These are phyloP conservation scores for Acer campestre DNA, from an alignment of 345 rosid genomes.

Conservation along the genomic window DNA sequence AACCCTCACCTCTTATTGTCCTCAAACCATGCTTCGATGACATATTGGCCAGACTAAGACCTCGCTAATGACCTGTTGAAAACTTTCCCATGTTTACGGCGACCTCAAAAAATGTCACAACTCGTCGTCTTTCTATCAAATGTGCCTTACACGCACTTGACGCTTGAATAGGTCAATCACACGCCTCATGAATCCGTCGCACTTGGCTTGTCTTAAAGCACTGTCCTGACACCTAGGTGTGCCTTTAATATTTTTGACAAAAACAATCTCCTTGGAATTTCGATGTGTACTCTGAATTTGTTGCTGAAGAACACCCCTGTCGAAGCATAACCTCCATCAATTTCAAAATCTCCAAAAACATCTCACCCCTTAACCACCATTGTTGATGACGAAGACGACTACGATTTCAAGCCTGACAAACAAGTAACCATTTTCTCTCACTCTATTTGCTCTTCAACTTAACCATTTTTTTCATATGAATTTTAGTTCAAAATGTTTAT, in stretches of 20 bases:
- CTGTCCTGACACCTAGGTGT: no score
- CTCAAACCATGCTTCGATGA: no score
- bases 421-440: slow-evolving; percentile 42
- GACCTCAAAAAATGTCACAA: no score
- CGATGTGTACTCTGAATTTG: slow-evolving; percentile 73
- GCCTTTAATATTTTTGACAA: neutral
- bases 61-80: no score
- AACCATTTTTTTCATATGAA: neutral
- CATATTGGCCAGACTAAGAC: no score
- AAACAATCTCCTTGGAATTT: slow-evolving; percentile 93
- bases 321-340: slow-evolving; percentile 92
- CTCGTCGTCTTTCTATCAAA: no score
- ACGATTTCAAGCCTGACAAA: slow-evolving; percentile 59
- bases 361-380: slow-evolving; percentile 34
- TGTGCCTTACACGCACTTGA: no score
- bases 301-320: slow-evolving; percentile 86
- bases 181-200: no score
- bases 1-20: no score
- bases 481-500: neutral
- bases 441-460: neutral
- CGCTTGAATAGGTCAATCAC: no score
- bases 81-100: no score
- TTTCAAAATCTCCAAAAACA: slow-evolving; percentile 67
- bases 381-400: slow-evolving; percentile 33
- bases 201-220: no score